These are phyloP conservation scores for Hippophae tibetana DNA, from an alignment of 306 rosid genomes.

Conservation along the genomic window DNA sequence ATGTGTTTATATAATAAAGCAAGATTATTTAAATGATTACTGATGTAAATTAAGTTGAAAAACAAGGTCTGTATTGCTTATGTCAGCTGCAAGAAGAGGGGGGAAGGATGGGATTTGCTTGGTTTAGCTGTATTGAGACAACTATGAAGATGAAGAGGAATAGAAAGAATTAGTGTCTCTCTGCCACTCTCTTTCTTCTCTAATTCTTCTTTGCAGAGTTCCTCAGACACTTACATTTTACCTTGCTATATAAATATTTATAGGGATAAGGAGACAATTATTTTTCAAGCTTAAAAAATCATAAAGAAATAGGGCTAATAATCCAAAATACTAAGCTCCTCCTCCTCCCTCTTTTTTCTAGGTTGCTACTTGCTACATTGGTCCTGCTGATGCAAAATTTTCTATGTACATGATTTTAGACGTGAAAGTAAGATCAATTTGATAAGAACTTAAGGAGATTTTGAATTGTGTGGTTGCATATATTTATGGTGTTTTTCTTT, in stretches of 20 bases:
- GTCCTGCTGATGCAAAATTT: too few relatives aligned
- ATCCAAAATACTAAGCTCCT: slow-evolving; percentile 24
- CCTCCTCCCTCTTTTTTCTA: slow-evolving; percentile 3
- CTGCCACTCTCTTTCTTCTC: neutral
- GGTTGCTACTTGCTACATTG: too few relatives aligned
- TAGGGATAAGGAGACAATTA: slow-evolving; percentile 13
- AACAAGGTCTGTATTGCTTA: slow-evolving; percentile 26
- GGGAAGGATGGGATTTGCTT: neutral
- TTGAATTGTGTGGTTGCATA: too few relatives aligned
- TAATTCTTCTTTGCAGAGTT: slow-evolving; percentile 24
- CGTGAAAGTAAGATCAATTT: neutral
- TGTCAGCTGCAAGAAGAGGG: slow-evolving; percentile 6
- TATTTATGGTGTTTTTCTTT: too few relatives aligned
- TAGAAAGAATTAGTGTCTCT: slow-evolving; percentile 8
- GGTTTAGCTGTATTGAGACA: slow-evolving; percentile 5
- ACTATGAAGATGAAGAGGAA: neutral
- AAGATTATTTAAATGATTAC: slow-evolving; percentile 6
- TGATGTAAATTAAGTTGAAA: slow-evolving; percentile 14
- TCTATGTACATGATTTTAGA: too few relatives aligned
- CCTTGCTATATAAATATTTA: slow-evolving; percentile 34
- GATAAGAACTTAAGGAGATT: too few relatives aligned
- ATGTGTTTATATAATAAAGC: slow-evolving; percentile 30
- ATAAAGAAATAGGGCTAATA: slow-evolving; percentile 4
- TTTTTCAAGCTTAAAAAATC: slow-evolving; percentile 1
- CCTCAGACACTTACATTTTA: slow-evolving; percentile 40